phyloP scores from a whole-genome alignment of 2,329 filamentous ascomycete species.

The Arthrinium puccinioides region DNA sequence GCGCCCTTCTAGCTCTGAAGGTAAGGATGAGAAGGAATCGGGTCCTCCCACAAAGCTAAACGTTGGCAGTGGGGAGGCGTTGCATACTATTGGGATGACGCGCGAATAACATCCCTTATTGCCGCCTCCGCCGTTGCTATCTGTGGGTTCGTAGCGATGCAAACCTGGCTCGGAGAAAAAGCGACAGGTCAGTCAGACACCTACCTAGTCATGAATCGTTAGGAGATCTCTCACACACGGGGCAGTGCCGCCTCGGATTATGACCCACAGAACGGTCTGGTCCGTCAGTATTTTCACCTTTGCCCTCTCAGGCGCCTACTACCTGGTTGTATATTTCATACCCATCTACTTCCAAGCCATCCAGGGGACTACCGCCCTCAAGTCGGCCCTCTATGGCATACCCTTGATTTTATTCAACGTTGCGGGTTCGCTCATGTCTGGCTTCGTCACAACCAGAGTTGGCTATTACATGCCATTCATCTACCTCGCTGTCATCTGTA shows the following conservation, averaged over 20 bases:
- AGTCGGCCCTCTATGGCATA: conserved; percentile 46
- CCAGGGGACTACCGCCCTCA: conserved; percentile 39
- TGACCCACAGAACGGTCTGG: conserved; percentile 3
- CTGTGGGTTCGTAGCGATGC: conserved; percentile 13
- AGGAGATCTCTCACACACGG: no score
- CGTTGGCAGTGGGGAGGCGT: no score
- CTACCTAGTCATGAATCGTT: no score
- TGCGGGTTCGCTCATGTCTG: conserved; percentile 34
- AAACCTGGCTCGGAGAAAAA: conserved; percentile 8
- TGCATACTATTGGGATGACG: no score
- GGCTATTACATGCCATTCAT: conserved; percentile 36
- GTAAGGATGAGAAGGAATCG: no score
- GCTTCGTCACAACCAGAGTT: conserved; percentile 21
- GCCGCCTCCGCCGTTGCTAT: conserved; percentile 19
- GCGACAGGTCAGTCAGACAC: conserved; percentile 8
- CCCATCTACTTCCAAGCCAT: conserved; percentile 46
- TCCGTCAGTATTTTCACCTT: background rate
- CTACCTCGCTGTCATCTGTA: conserved; percentile 22
- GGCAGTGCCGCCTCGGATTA: conserved; percentile 4
- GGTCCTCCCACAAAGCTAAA: no score
- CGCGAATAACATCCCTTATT: no score
- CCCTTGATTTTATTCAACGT: conserved; percentile 42
- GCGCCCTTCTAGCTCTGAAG: no score
- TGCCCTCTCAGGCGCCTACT: conserved; percentile 2
- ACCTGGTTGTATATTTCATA: conserved; percentile 13